Evolutionary conservation across 345 rosid genomes (phyloP), one percentile per base, ranked within the genome.

Genomic region (Clarkia xantiana): DNA sequence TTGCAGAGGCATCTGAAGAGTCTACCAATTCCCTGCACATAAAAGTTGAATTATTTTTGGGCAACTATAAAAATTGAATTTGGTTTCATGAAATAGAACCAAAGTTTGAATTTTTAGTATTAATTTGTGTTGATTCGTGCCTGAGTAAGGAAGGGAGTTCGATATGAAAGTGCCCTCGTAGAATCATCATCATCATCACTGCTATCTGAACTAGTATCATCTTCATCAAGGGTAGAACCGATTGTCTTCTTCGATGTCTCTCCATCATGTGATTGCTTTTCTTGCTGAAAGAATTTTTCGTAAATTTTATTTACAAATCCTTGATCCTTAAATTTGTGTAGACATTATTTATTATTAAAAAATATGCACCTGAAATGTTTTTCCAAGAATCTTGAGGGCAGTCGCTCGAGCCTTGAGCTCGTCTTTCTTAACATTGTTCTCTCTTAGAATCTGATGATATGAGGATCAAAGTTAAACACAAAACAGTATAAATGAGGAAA

Each of bases 1-100:
- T 77, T 90, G 59, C 94, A 90, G 17, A 86, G 82, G 77, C 97
- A 90, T 72, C 95, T 90, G 76, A 85, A 90, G 14, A 90, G 81
- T 75, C 91, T 79, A 17, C 95, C 97, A 49, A 90, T 80, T 6
- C 97, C 95, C 94, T 90, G 84, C 58, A 41, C 19, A 15, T 6
- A 12, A n/a, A 6, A 18, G 18, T 9, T 20, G 17, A 45, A 45
- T 1, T 25, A 0, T 17, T 17, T 25, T 1, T 45, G 13, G 1
- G 12, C 23, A 45, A 17, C 49, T 18, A 29, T 3, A 9, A 17
- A 48, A 29, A 4, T 5, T 5, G 8, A 29, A 29, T 29, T 29
- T 29, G 7, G 36, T 22, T 18, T 48, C 14, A 16, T 16, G 3
- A 40, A 34, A 20, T n/a, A 29, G 41, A 49, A n/a, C 14, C 14